phyloP scores from a whole-genome alignment of 2,329 filamentous ascomycete genomes.

The Albophoma yamanashiensis region DNA sequence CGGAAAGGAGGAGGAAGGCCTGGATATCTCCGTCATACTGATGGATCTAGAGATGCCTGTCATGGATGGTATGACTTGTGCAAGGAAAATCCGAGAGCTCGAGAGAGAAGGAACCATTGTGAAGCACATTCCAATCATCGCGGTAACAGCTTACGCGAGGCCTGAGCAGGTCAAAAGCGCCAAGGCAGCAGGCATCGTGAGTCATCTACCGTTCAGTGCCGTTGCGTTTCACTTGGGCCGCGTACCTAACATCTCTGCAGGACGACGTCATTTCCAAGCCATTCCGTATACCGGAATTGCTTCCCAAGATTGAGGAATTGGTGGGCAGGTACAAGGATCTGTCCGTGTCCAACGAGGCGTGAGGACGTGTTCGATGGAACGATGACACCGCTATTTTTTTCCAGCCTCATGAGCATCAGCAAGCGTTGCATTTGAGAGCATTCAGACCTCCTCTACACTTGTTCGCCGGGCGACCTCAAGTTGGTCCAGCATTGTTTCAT shows the following conservation, averaged over 20 bases:
- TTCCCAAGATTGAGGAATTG: slow-evolving; percentile 55
- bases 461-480: background rate
- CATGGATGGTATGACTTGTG: slow-evolving; percentile 71
- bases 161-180: slow-evolving; percentile 64
- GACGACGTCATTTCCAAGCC: slow-evolving; percentile 73
- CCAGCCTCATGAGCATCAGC: background rate
- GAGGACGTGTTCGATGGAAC: background rate
- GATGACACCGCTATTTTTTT: background rate
- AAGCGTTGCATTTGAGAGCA: background rate
- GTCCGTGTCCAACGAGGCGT: slow-evolving; percentile 11
- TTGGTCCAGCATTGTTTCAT: background rate
- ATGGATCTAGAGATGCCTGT: slow-evolving; percentile 82
- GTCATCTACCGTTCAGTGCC: slow-evolving; percentile 14
- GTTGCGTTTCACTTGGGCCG: background rate
- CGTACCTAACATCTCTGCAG: slow-evolving; percentile 18
- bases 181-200: slow-evolving; percentile 61
- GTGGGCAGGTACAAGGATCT: slow-evolving; percentile 28
- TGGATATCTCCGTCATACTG: slow-evolving; percentile 55
- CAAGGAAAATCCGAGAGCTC: slow-evolving; percentile 56
- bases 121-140: slow-evolving; percentile 64
- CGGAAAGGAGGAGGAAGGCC: slow-evolving; percentile 32
- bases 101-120: slow-evolving; percentile 51
- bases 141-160: slow-evolving; percentile 73
- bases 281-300: slow-evolving; percentile 62
- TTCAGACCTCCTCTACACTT: background rate